Evolutionary conservation across 2,329 filamentous ascomycete species (phyloP).

Genomic region (Calonectria pseudoturangicola): DNA sequence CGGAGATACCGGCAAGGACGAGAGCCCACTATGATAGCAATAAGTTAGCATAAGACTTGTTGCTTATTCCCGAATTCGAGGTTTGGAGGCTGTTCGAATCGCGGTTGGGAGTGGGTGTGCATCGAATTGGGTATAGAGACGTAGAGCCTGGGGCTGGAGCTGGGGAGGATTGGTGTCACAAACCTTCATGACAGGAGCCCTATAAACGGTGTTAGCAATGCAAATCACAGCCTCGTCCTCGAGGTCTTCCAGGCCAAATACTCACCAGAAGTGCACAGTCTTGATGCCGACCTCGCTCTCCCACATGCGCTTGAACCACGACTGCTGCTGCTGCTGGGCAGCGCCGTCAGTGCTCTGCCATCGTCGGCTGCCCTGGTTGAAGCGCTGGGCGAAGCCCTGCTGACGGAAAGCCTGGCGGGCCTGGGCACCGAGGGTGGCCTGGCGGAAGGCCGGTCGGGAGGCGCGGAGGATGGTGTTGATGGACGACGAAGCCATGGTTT

Average conservation of each 20-base stretch:
- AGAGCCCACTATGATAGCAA: slow-evolving; percentile 83
- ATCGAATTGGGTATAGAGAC: slow-evolving; percentile 12
- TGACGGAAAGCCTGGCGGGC: slow-evolving; percentile 73
- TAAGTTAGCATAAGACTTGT: slow-evolving; percentile 39
- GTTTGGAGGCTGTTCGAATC: background rate
- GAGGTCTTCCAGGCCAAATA: background rate
- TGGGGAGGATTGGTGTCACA: slow-evolving; percentile 43
- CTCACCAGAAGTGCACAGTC: slow-evolving; percentile 98
- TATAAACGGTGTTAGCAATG: slow-evolving; percentile 60
- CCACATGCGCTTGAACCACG: slow-evolving; percentile 86
- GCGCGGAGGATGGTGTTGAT: slow-evolving; percentile 71
- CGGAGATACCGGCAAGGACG: slow-evolving; percentile 92
- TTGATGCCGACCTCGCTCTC: slow-evolving; percentile 87
- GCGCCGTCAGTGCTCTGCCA: slow-evolving; percentile 81
- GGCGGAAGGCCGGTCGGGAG: slow-evolving; percentile 74
- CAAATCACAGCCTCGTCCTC: background rate
- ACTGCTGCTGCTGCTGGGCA: slow-evolving; percentile 63
- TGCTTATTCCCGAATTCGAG: background rate
- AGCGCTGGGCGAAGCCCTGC: slow-evolving; percentile 64
- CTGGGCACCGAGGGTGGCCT: slow-evolving; percentile 71
- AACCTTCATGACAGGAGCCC: slow-evolving; percentile 93
- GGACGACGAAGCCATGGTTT: slow-evolving; percentile 55
- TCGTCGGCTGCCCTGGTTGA: slow-evolving; percentile 67
- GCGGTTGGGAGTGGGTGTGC: background rate
- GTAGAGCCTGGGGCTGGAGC: background rate